These are phyloP conservation scores for Starmerella potacharoeniae DNA, from an alignment of 805 yeast species.

Conservation along the genomic window DNA sequence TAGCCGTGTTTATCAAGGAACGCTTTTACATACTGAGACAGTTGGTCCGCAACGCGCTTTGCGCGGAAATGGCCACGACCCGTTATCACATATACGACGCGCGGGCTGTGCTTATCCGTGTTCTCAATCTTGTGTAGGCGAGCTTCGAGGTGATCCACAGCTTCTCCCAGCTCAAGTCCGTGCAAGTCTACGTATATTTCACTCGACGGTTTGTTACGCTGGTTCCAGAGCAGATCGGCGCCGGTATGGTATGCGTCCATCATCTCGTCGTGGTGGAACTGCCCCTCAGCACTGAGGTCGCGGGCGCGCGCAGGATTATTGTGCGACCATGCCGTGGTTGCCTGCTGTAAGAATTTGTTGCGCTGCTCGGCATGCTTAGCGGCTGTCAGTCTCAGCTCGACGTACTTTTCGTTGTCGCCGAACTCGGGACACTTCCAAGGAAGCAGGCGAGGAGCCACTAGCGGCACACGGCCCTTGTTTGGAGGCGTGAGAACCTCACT, in stretches of 20 bases:
- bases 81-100: conserved; percentile 27
- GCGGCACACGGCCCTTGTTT: conserved; percentile 6
- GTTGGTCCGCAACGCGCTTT: conserved; percentile 23
- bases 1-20: conserved; percentile 32
- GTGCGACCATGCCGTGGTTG: conserved; percentile 27
- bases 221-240: conserved; percentile 24
- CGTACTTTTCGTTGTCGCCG: conserved; percentile 22
- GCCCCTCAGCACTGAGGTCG: conserved; percentile 27
- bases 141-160: conserved; percentile 26
- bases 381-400: conserved; percentile 24
- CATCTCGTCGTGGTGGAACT: conserved; percentile 25
- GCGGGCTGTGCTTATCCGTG: conserved; percentile 20
- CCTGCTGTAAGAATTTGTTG: conserved; percentile 28
- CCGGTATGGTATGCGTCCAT: conserved; percentile 22
- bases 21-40: conserved; percentile 26
- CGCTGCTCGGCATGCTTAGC: conserved; percentile 25
- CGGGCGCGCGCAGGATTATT: conserved; percentile 28
- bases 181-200: conserved; percentile 29
- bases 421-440: conserved; percentile 27
- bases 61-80: conserved; percentile 27
- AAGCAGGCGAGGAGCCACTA: conserved; percentile 13
- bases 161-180: conserved; percentile 29
- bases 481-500: conserved; percentile 3
- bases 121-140: conserved; percentile 20
- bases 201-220: conserved; percentile 19